Conservation (phyloP, 2,329 filamentous ascomycete species). For the Penicillium sp. region DNA sequence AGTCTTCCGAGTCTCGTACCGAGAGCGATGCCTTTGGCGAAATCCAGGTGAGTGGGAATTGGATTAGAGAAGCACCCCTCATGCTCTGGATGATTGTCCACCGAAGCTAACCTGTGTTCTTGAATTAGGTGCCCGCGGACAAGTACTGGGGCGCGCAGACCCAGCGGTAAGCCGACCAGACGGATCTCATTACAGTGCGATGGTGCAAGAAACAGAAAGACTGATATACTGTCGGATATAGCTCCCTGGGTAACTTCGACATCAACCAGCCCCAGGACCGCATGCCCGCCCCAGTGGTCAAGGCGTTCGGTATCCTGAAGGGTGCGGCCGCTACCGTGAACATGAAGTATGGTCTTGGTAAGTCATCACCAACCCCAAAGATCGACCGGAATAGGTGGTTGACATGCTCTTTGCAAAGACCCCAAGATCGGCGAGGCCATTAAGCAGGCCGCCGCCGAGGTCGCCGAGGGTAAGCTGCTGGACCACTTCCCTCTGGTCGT, state of each 20-base stretch:
- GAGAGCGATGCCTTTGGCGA: conserved; percentile 98
- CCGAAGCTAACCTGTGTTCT: conserved; percentile 14
- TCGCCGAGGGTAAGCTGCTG: conserved; percentile 86
- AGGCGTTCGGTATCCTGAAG: conserved; percentile 95
- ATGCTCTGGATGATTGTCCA: not conserved
- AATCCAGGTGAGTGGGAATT: conserved; percentile 58
- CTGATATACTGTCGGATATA: conserved; percentile 28
- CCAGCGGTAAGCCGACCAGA: conserved; percentile 58
- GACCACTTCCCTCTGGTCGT: conserved; percentile 98
- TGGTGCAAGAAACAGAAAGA: conserved; percentile 6
- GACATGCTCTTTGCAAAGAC: conserved; percentile 56
- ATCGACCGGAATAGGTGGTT: not conserved
- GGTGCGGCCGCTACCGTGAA: conserved; percentile 94
- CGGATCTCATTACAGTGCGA: conserved; percentile 3
- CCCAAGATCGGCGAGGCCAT: conserved; percentile 88
- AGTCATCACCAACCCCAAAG: conserved; percentile 15
- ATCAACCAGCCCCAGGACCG: conserved; percentile 99
- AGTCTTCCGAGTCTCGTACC: conserved; percentile 61
- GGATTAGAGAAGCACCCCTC: not conserved
- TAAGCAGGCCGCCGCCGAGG: conserved; percentile 88
- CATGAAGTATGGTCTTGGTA: conserved; percentile 82
- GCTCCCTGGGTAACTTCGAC: conserved; percentile 91
- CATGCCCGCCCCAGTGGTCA: conserved; percentile 89
- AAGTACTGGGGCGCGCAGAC: conserved; percentile 99
- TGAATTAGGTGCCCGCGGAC: conserved; percentile 67